A percentile compares a stretch with the other conserved stretches of the same genome.
These are phyloP conservation scores for Carex kokanica DNA, from an alignment of 176 grass and related monocot genomes.

Conservation along the genomic window DNA sequence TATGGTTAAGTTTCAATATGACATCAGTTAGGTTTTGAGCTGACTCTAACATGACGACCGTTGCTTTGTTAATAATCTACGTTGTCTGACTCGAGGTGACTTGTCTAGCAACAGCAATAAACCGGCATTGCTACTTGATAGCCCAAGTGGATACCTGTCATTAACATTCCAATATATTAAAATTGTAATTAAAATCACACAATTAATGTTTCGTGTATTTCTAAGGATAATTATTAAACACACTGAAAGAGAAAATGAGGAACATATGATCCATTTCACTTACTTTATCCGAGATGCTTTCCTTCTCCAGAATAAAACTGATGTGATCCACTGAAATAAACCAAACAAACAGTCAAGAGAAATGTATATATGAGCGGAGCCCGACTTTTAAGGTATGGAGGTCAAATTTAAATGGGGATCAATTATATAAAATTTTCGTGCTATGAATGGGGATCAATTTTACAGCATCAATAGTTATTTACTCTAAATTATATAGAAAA, in stretches of 20 bases:
- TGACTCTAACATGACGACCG: conserved; percentile 23
- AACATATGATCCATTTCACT: neutral
- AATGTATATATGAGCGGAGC: neutral
- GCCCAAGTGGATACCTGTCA: conserved; percentile 74
- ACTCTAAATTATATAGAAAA: too few species aligned
- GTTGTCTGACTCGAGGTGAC: conserved; percentile 39
- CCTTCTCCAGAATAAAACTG: conserved; percentile 35
- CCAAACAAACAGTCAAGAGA: neutral
- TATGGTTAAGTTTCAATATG: neutral
- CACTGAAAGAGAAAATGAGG: neutral
- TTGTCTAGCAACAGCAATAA: conserved; percentile 80
- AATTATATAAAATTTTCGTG: too few species aligned
- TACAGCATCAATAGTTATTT: too few species aligned
- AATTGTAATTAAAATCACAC: neutral
- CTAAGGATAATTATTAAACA: neutral
- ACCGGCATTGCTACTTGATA: conserved; percentile 69
- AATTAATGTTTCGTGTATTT: conserved; percentile 4
- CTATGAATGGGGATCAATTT: too few species aligned
- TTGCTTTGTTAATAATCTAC: conserved; percentile 27
- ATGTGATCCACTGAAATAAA: conserved; percentile 30
- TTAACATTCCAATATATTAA: neutral
- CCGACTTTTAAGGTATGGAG: too few species aligned
- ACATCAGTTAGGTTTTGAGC: neutral
- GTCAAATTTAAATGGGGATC: too few species aligned
- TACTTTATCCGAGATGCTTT: conserved; percentile 33